These are phyloP conservation scores for Fraxinus velutina DNA, from an alignment of 305 asterid species.

Conservation along the genomic window DNA sequence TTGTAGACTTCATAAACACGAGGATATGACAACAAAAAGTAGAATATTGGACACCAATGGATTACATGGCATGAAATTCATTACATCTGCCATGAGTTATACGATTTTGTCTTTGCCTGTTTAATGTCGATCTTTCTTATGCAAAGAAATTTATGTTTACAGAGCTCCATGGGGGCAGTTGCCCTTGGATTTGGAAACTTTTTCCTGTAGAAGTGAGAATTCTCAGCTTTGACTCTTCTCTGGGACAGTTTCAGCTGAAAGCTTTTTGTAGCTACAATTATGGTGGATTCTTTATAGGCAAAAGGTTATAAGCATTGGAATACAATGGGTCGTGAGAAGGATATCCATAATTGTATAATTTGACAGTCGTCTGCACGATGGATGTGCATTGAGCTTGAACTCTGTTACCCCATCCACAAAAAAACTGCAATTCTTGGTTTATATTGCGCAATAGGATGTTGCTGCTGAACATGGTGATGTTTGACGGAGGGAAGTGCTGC, in stretches of 20 bases:
- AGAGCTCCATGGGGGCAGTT: background rate
- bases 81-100: background rate
- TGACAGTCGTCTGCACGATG: background rate
- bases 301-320: background rate
- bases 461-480: background rate
- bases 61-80: background rate
- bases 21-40: background rate
- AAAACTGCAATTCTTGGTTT: background rate
- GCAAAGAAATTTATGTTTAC: background rate
- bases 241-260: background rate
- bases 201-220: background rate
- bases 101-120: background rate
- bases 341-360: background rate
- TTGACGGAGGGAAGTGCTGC: background rate
- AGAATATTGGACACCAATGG: background rate
- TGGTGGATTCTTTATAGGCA: background rate
- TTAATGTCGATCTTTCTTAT: background rate
- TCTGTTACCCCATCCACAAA: background rate
- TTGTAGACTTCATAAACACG: background rate
- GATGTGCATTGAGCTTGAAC: background rate
- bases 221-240: background rate
- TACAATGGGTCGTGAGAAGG: background rate
- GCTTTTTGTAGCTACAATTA: background rate
- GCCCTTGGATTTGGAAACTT: background rate
- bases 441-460: background rate